A percentile compares a stretch with the other conserved stretches of the same genome.
phyloP scores from a whole-genome alignment of 83 land plant species.

The Isoetes engelmannii region DNA sequence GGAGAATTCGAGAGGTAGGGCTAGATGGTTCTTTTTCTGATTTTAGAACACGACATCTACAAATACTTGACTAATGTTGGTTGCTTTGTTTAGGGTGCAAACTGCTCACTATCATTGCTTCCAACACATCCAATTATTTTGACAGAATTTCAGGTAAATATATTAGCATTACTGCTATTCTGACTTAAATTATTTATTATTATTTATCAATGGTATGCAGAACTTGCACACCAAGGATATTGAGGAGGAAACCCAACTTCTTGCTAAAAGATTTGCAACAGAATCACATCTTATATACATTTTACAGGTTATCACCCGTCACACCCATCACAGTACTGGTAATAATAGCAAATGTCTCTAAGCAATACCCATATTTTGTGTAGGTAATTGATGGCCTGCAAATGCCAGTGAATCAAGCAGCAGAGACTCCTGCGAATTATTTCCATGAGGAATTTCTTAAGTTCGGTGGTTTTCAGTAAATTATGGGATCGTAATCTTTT shows the following conservation, averaged over 20 bases:
- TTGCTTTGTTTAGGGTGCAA: slow-evolving; percentile 21
- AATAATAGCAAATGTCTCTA: no score
- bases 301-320: slow-evolving; percentile 17
- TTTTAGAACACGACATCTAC: no score
- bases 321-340: no score
- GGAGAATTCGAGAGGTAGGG: slow-evolving; percentile 26
- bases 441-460: slow-evolving; percentile 23
- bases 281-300: slow-evolving; percentile 23
- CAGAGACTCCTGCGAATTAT: slow-evolving; percentile 6
- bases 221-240: slow-evolving; percentile 9
- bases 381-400: slow-evolving; percentile 23
- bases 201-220: slow-evolving; percentile 5
- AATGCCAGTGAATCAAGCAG: slow-evolving; percentile 27
- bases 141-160: slow-evolving; percentile 23
- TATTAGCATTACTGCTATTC: no score
- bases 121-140: slow-evolving; percentile 30
- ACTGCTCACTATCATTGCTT: slow-evolving; percentile 27
- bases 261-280: slow-evolving; percentile 18
- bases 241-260: slow-evolving; percentile 11
- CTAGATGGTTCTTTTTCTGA: no score
- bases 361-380: neutral
- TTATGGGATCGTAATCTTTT: neutral
- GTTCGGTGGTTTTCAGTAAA: slow-evolving; percentile 31
- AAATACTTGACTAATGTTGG: neutral
- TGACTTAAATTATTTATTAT: no score